phyloP scores from a whole-genome alignment of 805 yeast genomes.

The Lipomyces mesembrius region DNA sequence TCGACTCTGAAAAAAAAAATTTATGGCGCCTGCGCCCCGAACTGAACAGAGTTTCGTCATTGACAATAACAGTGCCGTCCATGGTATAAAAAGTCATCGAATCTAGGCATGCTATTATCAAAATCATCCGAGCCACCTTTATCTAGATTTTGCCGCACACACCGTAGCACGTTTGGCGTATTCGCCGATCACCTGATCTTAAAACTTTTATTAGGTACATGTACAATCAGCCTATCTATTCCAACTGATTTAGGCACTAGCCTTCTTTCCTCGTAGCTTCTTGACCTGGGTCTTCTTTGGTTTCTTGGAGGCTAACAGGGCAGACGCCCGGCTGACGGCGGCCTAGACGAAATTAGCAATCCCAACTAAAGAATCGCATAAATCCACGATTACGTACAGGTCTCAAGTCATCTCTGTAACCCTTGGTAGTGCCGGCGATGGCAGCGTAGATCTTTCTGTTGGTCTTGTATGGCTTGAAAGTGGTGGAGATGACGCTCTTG shows the following conservation, averaged over 20 bases:
- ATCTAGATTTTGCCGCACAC: too few species aligned
- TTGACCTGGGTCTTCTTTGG: slow-evolving; percentile 46
- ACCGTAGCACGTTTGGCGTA: not conserved
- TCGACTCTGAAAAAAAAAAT: too few species aligned
- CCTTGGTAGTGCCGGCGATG: slow-evolving; percentile 52
- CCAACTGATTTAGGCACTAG: slow-evolving; percentile 17
- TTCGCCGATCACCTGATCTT: not conserved
- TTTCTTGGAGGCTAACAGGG: slow-evolving; percentile 50
- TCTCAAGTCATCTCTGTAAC: slow-evolving; percentile 55
- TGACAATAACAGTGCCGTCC: too few species aligned
- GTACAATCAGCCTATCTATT: not conserved
- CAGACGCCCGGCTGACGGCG: slow-evolving; percentile 56
- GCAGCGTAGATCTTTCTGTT: slow-evolving; percentile 53
- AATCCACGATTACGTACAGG: slow-evolving; percentile 13
- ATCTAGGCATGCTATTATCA: too few species aligned
- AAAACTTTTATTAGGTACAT: slow-evolving; percentile 2
- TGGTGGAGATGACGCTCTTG: slow-evolving; percentile 47
- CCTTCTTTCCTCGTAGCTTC: slow-evolving; percentile 37
- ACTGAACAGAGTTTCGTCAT: too few species aligned
- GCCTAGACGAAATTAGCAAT: slow-evolving; percentile 44
- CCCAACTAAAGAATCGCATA: not conserved
- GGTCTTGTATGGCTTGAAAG: slow-evolving; percentile 52
- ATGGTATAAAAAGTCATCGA: too few species aligned
- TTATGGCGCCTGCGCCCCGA: too few species aligned
- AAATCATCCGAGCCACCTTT: too few species aligned